These are phyloP conservation scores for Heliosperma pusillum DNA, from an alignment of 148 eudicot species.

Conservation along the genomic window DNA sequence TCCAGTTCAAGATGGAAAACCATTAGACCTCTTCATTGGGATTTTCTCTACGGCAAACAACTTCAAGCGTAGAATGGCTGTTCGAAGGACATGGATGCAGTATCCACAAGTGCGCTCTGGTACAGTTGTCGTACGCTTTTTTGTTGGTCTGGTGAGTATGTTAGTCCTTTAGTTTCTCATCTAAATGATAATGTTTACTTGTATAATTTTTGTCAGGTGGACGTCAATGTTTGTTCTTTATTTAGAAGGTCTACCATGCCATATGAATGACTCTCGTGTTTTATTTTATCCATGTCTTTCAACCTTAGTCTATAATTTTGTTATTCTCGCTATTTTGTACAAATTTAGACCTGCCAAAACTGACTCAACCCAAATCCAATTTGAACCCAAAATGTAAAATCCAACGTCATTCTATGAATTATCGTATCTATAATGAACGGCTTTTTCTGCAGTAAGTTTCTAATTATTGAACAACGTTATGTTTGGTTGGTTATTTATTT, in stretches of 20 bases:
- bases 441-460: neutral
- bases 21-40: constrained; percentile 71
- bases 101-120: constrained; percentile 81
- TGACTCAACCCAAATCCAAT: neutral
- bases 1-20: constrained; percentile 42
- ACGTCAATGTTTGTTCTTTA: neutral
- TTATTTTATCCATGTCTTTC: too few species aligned
- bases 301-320: neutral
- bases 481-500: neutral
- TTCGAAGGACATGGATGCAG: constrained; percentile 98
- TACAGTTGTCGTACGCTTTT: constrained; percentile 82
- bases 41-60: constrained; percentile 95
- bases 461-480: neutral
- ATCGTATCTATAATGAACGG: neutral
- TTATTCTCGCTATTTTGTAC: neutral
- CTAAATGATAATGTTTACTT: neutral
- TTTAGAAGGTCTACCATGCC: neutral
- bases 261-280: too few species aligned
- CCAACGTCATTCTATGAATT: neutral
- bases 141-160: constrained; percentile 91
- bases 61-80: constrained; percentile 96
- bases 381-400: neutral
- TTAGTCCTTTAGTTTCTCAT: neutral
- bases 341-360: neutral
- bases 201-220: neutral